These are phyloP conservation scores for Spiromyces aspiralis DNA, from an alignment of 371 early-diverging fungal species.

Conservation along the genomic window DNA sequence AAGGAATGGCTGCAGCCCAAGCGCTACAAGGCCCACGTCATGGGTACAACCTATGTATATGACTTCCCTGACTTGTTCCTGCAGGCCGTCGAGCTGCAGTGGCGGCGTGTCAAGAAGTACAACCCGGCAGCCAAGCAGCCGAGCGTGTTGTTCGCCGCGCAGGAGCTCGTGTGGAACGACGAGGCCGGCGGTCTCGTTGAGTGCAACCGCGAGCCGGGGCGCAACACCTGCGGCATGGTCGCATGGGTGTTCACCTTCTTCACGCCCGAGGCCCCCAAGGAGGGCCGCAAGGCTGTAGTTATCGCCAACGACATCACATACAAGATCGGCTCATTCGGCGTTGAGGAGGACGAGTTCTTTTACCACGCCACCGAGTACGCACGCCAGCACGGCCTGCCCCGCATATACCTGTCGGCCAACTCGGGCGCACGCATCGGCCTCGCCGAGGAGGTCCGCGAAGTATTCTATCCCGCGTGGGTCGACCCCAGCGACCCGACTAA, in stretches of 20 bases:
- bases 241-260: slow-evolving; percentile 80
- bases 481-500: slow-evolving; percentile 58
- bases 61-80: slow-evolving; percentile 96
- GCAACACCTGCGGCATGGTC: slow-evolving; percentile 92
- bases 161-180: slow-evolving; percentile 80
- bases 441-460: slow-evolving; percentile 74
- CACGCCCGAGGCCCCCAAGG: slow-evolving; percentile 85
- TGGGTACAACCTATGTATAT: slow-evolving; percentile 96
- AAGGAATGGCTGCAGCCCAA: slow-evolving; percentile 94
- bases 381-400: slow-evolving; percentile 70
- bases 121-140: slow-evolving; percentile 27
- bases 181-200: slow-evolving; percentile 50
- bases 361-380: slow-evolving; percentile 81
- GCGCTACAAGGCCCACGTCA: slow-evolving; percentile 92
- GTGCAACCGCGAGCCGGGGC: slow-evolving; percentile 68
- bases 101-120: slow-evolving; percentile 19
- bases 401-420: slow-evolving; percentile 95
- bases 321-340: slow-evolving; percentile 95
- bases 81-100: slow-evolving; percentile 35
- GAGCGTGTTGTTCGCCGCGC: slow-evolving; percentile 48
- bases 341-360: slow-evolving; percentile 86
- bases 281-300: slow-evolving; percentile 74
- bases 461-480: slow-evolving; percentile 79
- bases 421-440: slow-evolving; percentile 99
- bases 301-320: slow-evolving; percentile 97